phyloP scores from a whole-genome alignment of 768 basidiomycete genomes.

The Paxillus rubicundulus region DNA sequence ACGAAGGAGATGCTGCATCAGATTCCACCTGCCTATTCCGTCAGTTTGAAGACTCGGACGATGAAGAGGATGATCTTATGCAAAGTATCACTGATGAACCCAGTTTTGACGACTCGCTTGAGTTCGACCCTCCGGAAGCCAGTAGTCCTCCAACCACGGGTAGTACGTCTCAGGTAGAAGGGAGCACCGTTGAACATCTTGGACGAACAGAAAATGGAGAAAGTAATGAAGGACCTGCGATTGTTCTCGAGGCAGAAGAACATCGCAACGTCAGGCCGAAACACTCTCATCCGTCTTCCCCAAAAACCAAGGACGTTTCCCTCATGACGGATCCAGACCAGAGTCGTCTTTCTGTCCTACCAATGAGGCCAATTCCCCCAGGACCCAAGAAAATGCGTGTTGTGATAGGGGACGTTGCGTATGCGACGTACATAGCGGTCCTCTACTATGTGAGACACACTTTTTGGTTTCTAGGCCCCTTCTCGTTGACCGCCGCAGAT shows the following conservation, averaged over 20 bases:
- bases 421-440: constrained; percentile 60
- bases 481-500: constrained; percentile 43
- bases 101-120: constrained; percentile 27
- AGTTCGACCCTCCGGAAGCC: constrained; percentile 18
- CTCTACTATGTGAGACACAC: constrained; percentile 68
- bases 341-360: neutral
- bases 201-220: constrained; percentile 4
- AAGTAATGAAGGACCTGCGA: neutral
- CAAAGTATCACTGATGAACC: constrained; percentile 33
- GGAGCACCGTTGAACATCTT: neutral
- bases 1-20: constrained; percentile 47
- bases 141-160: neutral
- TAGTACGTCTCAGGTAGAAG: constrained; percentile 7
- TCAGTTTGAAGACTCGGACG: constrained; percentile 50
- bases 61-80: constrained; percentile 48
- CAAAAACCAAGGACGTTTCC: constrained; percentile 26
- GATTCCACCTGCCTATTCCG: constrained; percentile 41
- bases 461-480: neutral
- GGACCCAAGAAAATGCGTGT: constrained; percentile 55
- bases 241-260: constrained; percentile 9
- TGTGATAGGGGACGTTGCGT: constrained; percentile 56
- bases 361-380: constrained; percentile 12
- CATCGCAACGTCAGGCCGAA: constrained; percentile 33
- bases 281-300: constrained; percentile 40
- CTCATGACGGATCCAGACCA: constrained; percentile 15